Conservation (phyloP, 176 grass and related monocot species). For the Rhynchospora tenuis region DNA sequence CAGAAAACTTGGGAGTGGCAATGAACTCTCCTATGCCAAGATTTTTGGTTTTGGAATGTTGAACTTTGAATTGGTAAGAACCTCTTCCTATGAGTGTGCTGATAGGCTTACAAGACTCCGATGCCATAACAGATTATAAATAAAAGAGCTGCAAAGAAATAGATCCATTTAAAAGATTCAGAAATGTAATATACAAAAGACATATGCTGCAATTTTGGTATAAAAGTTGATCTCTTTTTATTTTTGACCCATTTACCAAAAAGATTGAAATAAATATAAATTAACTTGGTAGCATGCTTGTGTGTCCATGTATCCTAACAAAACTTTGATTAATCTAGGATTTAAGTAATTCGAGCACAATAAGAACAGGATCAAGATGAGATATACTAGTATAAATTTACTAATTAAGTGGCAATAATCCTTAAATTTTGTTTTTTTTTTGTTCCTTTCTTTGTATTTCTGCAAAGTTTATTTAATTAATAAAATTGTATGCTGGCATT, state of each 20-base stretch:
- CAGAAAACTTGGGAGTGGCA: background rate
- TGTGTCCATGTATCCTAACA: no score
- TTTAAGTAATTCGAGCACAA: no score
- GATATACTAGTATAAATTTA: no score
- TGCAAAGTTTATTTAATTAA: no score
- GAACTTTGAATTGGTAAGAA: constrained; percentile 21
- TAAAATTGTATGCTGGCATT: no score
- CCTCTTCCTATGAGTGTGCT: background rate
- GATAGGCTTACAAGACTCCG: background rate
- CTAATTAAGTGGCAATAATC: no score
- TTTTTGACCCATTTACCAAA: background rate
- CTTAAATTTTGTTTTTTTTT: no score
- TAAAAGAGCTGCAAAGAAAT: background rate
- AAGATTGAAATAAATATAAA: background rate
- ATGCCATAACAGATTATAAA: background rate
- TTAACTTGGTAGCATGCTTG: background rate
- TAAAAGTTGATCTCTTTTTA: background rate
- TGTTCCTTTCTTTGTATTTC: no score
- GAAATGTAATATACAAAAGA: background rate
- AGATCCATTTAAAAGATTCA: background rate
- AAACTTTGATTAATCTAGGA: no score
- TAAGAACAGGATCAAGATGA: no score
- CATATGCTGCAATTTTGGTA: background rate
- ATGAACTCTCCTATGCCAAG: background rate
- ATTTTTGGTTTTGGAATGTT: background rate